Percentiles rank a stretch among this genome's conserved stretches.
Conservation (phyloP, 1,139 yeast genomes). For the Barnettozyma hawaiiensis region DNA sequence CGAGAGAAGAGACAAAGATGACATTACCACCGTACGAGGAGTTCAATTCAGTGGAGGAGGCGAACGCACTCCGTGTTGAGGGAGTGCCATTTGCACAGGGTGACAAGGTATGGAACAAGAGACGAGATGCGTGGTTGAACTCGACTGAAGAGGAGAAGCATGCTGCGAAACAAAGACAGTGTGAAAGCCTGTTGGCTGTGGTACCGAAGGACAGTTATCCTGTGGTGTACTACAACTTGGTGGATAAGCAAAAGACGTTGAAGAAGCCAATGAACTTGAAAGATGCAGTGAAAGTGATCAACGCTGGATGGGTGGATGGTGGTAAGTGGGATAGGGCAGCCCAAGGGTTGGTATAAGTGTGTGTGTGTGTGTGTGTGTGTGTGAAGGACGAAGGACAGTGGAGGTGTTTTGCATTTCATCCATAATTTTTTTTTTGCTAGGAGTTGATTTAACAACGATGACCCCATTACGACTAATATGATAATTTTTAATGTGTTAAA, state of each 20-base stretch:
- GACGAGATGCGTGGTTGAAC: constrained; percentile 54
- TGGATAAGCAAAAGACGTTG: constrained; percentile 52
- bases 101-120: constrained; percentile 50
- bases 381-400: no score
- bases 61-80: constrained; percentile 25
- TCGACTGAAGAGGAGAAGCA: constrained; percentile 26
- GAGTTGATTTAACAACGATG: background rate
- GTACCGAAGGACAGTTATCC: constrained; percentile 43
- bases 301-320: constrained; percentile 66
- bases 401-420: constrained; percentile 24
- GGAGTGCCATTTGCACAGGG: constrained; percentile 38
- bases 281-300: constrained; percentile 55
- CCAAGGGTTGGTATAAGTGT: constrained; percentile 28
- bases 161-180: constrained; percentile 21
- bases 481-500: background rate
- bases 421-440: background rate
- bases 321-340: constrained; percentile 53
- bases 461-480: background rate
- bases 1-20: background rate
- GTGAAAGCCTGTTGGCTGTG: constrained; percentile 17
- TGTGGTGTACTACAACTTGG: constrained; percentile 50
- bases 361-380: background rate
- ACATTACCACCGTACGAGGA: constrained; percentile 25
- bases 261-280: constrained; percentile 53
- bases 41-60: constrained; percentile 29